Percentiles rank a stretch among this genome's conserved stretches.
Evolutionary conservation across 805 yeast genomes (phyloP).

Genomic region (Starmerella powellii): DNA sequence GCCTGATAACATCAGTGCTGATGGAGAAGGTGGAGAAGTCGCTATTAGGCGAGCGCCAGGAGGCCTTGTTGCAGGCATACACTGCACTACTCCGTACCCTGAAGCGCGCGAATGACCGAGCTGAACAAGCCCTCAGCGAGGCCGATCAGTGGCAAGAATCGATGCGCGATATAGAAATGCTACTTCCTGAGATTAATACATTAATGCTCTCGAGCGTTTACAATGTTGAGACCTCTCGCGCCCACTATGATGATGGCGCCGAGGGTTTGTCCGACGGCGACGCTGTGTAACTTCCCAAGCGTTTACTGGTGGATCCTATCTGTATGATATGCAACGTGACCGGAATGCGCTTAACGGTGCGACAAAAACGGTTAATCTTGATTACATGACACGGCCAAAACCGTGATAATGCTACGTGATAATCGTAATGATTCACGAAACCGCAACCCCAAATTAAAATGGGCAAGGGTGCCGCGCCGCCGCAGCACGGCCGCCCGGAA

Average conservation of each 20-base stretch:
- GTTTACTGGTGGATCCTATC: no score
- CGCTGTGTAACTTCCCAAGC: no score
- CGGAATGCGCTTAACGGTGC: no score
- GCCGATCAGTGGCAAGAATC: not conserved
- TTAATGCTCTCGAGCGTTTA: conserved; percentile 9
- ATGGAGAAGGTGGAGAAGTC: not conserved
- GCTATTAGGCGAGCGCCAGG: not conserved
- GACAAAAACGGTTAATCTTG: no score
- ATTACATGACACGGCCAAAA: no score
- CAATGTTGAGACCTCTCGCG: conserved; percentile 1
- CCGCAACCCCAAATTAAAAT: no score
- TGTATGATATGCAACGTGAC: no score
- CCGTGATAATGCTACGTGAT: no score
- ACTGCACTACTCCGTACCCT: conserved; percentile 1
- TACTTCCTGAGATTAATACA: conserved; percentile 11
- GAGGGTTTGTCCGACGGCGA: not conserved
- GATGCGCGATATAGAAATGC: conserved; percentile 6
- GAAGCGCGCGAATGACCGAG: conserved; percentile 4
- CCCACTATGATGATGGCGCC: not conserved
- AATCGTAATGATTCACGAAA: no score
- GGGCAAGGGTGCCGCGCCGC: no score
- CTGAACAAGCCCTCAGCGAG: conserved; percentile 5
- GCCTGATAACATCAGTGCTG: no score
- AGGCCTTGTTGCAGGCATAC: not conserved
- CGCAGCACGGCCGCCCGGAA: no score